Evolutionary conservation across 805 yeast genomes (phyloP).

Genomic region (Kuraishia ogatae): DNA sequence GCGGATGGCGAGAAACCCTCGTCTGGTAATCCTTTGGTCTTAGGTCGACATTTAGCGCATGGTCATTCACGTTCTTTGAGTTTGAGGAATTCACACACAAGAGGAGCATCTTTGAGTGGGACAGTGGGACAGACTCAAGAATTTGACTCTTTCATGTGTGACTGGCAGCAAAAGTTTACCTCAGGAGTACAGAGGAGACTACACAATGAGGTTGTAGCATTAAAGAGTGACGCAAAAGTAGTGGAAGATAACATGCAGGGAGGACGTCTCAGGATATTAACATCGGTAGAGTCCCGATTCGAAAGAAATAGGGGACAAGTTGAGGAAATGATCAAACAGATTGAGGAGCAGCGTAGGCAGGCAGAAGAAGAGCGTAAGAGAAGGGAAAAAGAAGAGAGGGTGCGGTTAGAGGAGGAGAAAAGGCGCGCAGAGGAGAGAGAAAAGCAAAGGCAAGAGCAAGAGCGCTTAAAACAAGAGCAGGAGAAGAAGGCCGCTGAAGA

Average conservation of each 20-base stretch:
- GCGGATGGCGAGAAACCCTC: not conserved
- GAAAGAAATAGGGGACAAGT: not conserved
- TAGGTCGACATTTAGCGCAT: not conserved
- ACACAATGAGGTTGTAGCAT: not conserved
- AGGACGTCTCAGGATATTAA: not conserved
- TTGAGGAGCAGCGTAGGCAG: not conserved
- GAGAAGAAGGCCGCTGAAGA: constrained; percentile 5
- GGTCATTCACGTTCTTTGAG: not conserved
- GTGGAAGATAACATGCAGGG: not conserved
- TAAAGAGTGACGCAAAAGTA: not conserved
- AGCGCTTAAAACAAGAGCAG: constrained; percentile 10
- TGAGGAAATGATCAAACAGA: not conserved
- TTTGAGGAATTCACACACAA: not conserved
- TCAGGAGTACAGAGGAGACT: not conserved
- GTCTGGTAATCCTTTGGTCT: not conserved
- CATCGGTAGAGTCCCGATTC: not conserved
- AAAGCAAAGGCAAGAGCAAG: constrained; percentile 12
- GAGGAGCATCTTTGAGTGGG: not conserved
- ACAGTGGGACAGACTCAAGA: not conserved
- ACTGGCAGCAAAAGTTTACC: not conserved
- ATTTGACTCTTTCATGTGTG: not conserved
- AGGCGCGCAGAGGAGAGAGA: constrained; percentile 14
- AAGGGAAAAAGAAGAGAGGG: constrained; percentile 12
- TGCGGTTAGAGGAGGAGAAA: constrained; percentile 9
- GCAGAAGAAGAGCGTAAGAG: constrained; percentile 7